Evolutionary conservation across 306 rosid species (phyloP).

Genomic region (Fragaria ananassa): DNA sequence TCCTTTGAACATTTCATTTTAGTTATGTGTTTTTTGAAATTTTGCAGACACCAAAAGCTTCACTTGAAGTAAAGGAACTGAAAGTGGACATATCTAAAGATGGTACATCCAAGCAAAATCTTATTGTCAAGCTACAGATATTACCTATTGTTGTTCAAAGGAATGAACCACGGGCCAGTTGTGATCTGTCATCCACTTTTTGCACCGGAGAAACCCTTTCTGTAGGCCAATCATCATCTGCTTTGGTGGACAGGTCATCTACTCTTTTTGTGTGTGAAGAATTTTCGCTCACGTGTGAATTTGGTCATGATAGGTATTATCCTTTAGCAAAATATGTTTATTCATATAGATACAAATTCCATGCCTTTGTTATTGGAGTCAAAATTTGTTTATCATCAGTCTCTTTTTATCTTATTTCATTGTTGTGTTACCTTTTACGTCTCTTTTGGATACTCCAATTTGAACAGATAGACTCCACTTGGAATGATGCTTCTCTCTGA

Average conservation of each 20-base stretch:
- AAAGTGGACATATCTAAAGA: conserved; percentile 76
- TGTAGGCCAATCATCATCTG: conserved; percentile 49
- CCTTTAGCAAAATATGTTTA: background rate
- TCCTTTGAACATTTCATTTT: conserved; percentile 1
- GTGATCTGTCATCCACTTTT: conserved; percentile 63
- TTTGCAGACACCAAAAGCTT: conserved; percentile 77
- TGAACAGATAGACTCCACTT: background rate
- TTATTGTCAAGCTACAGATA: conserved; percentile 72
- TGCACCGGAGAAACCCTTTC: conserved; percentile 55
- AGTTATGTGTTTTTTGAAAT: conserved; percentile 33
- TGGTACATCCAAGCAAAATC: conserved; percentile 64
- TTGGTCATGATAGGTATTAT: conserved; percentile 90
- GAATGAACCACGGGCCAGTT: conserved; percentile 67
- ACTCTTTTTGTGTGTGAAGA: conserved; percentile 75
- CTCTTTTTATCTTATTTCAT: background rate
- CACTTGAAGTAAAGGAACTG: conserved; percentile 83
- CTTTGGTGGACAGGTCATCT: conserved; percentile 54
- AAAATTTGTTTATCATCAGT: background rate
- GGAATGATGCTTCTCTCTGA: background rate
- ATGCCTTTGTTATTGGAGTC: background rate
- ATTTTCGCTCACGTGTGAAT: conserved; percentile 71
- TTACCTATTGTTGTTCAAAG: conserved; percentile 65
- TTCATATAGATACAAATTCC: conserved; percentile 8
- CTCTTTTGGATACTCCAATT: background rate
- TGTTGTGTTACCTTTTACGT: background rate